Conservation (phyloP, 495 filamentous ascomycete species). For the Barbatosphaeria neglecta region DNA sequence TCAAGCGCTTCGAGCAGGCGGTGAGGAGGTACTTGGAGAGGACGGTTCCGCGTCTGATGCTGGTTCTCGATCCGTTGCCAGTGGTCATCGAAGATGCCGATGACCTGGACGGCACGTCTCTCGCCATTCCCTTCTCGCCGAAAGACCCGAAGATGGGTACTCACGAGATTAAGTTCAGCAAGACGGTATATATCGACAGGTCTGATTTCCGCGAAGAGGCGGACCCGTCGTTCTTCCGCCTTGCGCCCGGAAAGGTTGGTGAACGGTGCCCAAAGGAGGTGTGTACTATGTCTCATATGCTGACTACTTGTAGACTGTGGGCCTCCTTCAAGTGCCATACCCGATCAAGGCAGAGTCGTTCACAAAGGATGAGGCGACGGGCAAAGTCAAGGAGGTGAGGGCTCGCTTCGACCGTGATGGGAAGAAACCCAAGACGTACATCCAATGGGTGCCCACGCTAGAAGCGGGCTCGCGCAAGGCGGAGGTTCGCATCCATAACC, state of each 20-base stretch:
- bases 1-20: constrained; percentile 61
- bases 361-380: constrained; percentile 55
- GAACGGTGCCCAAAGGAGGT: not conserved
- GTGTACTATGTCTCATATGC: not conserved
- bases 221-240: constrained; percentile 80
- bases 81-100: constrained; percentile 70
- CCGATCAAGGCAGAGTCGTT: constrained; percentile 72
- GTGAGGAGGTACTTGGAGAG: constrained; percentile 73
- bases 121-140: constrained; percentile 61
- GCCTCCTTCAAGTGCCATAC: constrained; percentile 70
- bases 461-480: constrained; percentile 55
- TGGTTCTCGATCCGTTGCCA: constrained; percentile 70
- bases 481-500: constrained; percentile 71
- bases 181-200: constrained; percentile 82
- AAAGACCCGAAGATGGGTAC: constrained; percentile 55
- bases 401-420: constrained; percentile 55
- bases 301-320: constrained; percentile 42
- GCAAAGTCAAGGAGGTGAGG: constrained; percentile 56
- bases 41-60: constrained; percentile 76
- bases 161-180: constrained; percentile 65
- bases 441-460: constrained; percentile 74
- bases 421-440: constrained; percentile 79
- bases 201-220: constrained; percentile 84
- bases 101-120: constrained; percentile 41
- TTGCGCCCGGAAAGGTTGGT: constrained; percentile 64